Base-by-base conservation (phyloP, 306 rosid genomes). In the Gastrolobium villosum region DNA sequence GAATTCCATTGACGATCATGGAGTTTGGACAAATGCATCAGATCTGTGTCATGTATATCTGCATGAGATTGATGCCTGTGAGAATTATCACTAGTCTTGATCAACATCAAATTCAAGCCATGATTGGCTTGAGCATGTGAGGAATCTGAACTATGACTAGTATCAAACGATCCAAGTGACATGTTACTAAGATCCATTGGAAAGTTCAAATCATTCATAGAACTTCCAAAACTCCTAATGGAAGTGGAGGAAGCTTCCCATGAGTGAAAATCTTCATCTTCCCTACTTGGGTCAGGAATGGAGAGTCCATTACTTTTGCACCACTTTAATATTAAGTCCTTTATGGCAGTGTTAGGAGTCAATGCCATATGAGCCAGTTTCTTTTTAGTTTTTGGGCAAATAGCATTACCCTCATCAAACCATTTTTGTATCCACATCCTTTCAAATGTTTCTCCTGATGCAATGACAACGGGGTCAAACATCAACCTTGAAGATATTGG, bases 401-500 rank as follows among this genome's bases (percentile, higher is more conserved):
- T 76, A 63, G 84, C 80, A 76, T 89, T 76, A 57, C 97, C 96
- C 91, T 94, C 96, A 15, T 79, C 86, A 82, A 94, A 87, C 97
- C 96, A 94, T 82, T 90, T 94, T 37, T 89, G 92, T 77, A 92
- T 90, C 94, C 92, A 92, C 86, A 84, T 84, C 81, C 89, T 89
- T 84, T 94, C 97, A 74, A 74, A 92, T 65, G 98, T 89, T 75
- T 48, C 82, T 69, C 96, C 97, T 34, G 97, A 94, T 35, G 86
- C 94, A 79, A 94, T 79, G 40, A 89, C 87, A 64, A 94, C 98
- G 61, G 98, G 98, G 75, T 94, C 96, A 48, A 84, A 87, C 93
- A 94, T 94, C 86, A 94, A 61, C 81, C 86, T 86, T 49, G 83
- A 86, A 70, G 98, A 94, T 70, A 94, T 81, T 31, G 96, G 91